Evolutionary conservation across 306 rosid genomes (phyloP).

Genomic region (Ormosia emarginata): DNA sequence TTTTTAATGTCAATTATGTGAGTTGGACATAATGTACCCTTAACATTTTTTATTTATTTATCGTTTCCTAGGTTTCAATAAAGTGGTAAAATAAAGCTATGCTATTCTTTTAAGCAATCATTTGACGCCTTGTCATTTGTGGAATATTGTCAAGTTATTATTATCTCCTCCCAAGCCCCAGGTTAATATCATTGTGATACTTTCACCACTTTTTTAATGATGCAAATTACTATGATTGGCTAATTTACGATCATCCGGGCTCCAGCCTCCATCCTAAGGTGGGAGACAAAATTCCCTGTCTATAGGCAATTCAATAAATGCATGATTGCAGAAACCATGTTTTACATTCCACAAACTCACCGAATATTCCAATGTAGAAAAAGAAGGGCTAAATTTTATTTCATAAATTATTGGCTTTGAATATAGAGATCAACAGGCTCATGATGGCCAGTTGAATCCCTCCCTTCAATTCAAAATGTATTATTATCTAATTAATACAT

Average conservation of each 20-base stretch:
- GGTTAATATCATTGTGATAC: no score
- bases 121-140: no score
- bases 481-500: not conserved
- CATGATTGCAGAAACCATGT: not conserved
- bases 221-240: slow-evolving; percentile 11
- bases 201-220: not conserved
- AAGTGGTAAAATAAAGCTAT: no score
- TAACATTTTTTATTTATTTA: no score
- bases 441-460: not conserved
- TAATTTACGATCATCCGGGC: not conserved
- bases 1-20: no score
- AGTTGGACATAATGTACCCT: no score
- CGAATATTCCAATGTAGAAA: not conserved
- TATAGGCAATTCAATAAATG: not conserved
- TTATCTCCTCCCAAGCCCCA: no score
- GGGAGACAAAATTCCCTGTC: not conserved
- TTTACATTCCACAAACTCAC: not conserved
- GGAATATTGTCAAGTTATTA: no score
- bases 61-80: no score
- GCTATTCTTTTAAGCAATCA: no score
- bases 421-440: not conserved
- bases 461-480: not conserved
- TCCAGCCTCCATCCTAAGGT: not conserved
- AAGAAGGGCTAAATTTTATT: not conserved
- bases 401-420: not conserved